Conservation (phyloP, 345 rosid genomes). For the Turritis glabra region DNA sequence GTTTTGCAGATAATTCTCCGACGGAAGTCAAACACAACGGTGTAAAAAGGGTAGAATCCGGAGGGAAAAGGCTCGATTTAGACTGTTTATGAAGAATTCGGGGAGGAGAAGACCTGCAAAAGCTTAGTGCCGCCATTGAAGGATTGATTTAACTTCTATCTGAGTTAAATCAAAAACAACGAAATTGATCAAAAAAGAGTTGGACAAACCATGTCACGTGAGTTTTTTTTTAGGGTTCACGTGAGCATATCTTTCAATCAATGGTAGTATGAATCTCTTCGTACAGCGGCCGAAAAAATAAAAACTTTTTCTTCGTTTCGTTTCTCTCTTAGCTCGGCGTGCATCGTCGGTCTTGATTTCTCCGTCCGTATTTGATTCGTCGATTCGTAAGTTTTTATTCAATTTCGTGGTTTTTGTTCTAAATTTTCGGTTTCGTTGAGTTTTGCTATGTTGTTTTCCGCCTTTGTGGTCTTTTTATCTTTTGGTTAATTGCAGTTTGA, state of each 20-base stretch:
- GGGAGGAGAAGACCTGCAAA: conserved; percentile 35
- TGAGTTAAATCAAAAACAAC: no score
- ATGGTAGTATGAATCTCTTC: background rate
- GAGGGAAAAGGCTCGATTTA: conserved; percentile 3
- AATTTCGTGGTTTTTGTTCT: background rate
- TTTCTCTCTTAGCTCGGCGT: no score
- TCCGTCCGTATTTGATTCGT: background rate
- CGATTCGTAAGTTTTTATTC: background rate
- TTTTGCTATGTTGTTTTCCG: background rate
- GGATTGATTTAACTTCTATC: no score
- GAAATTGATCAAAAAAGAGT: conserved; percentile 1
- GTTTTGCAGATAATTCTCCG: background rate
- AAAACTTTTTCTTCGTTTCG: background rate
- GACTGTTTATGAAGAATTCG: conserved; percentile 26
- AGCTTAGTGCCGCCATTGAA: conserved; percentile 37
- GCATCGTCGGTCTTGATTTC: background rate
- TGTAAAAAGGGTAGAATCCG: background rate
- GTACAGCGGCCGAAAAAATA: background rate
- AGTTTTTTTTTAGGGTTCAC: conserved; percentile 26
- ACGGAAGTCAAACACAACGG: background rate
- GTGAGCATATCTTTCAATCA: no score
- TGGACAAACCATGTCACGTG: conserved; percentile 27
- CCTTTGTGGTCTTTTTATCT: background rate
- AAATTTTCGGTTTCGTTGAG: no score
- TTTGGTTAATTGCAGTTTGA: background rate